Conservation (phyloP, 257 asterid genomes). For the Craterostigma plantagineum region DNA sequence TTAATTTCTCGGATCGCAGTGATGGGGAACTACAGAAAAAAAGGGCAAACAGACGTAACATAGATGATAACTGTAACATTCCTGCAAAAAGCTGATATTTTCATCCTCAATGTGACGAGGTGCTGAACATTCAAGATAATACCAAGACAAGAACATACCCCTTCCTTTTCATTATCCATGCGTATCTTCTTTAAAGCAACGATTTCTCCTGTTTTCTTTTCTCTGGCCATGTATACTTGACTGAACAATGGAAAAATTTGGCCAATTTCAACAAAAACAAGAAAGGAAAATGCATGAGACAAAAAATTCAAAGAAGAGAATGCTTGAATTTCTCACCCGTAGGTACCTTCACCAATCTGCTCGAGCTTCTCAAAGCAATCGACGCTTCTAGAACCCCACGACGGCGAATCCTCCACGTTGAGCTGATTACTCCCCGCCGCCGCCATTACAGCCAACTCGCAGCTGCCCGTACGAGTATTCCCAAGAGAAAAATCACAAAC, state of each 20-base stretch:
- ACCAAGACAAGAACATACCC: constrained; percentile 41
- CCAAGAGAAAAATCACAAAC: too few species aligned
- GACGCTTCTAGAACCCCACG: constrained; percentile 91
- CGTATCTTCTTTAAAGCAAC: constrained; percentile 94
- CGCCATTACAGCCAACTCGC: too few species aligned
- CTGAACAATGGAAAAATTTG: constrained; percentile 21
- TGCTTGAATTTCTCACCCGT: constrained; percentile 78
- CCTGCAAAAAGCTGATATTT: background rate
- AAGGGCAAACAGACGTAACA: constrained; percentile 3
- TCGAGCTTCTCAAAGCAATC: constrained; percentile 90
- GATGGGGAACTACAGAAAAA: constrained; percentile 58
- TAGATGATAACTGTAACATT: background rate
- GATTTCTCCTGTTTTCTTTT: constrained; percentile 66
- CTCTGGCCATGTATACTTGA: constrained; percentile 89
- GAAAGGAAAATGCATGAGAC: constrained; percentile 2
- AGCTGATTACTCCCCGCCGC: constrained; percentile 35
- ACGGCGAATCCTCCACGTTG: constrained; percentile 65
- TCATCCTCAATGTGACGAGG: background rate
- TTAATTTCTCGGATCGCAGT: constrained; percentile 93
- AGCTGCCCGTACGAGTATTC: too few species aligned
- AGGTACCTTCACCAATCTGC: constrained; percentile 97
- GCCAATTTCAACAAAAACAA: constrained; percentile 4
- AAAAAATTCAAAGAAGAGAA: too few species aligned
- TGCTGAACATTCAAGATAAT: too few species aligned
- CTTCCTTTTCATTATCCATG: constrained; percentile 96